Base-by-base conservation (phyloP, 139 green algal genomes). In the Chlorella sp. region DNA sequence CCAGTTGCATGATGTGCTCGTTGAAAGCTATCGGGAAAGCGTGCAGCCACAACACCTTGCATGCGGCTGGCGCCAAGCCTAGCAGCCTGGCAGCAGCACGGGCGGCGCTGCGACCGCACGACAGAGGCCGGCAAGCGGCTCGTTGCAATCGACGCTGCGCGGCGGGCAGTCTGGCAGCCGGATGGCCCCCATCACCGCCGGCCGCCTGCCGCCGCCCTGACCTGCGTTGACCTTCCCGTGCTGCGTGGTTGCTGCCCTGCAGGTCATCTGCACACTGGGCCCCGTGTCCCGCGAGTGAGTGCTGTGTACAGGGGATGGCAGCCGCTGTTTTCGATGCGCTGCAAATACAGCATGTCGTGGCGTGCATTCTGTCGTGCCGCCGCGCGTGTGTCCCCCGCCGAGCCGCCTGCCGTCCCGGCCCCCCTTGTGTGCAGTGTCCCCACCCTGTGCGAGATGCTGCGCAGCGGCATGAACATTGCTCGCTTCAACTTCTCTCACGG, bases 401-500 rank as follows among this genome's bases (percentile, higher is more conserved):
- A 30, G 82, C n/a, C 32, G 32, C 48, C 4, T 1, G 34, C 57
- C 60, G 19, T 48, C 66, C 26, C 18, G 12, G 21, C 80, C 42
- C 80, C 26, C 66, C 28, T 19, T 66, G 18, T 7, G 66, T 66
- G 77, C 42, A 94, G 81, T 34, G 95, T 99, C 32, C 92, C 96
- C 89, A 93, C 97, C 0, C 90, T 98, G 42, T 97, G 98, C 91
- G 95, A 99, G 91, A 95, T 99, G 87, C 95, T 99, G 87, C 90
- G 91, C 2, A 94, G 94, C 68, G 97, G 97, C 53, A 99, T 99
- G 97, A 97, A 94, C 77, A 96, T 99, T 16, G 97, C 97, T 16
- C 95, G 97, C 84, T 99, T 99, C 95, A 99, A 99, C 92, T 99
- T 99, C 92, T 97, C 93, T 19, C 97, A 99, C 91, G 97, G 97